phyloP scores from a whole-genome alignment of 306 rosid species.

The Oxytropis ochrocephala region DNA sequence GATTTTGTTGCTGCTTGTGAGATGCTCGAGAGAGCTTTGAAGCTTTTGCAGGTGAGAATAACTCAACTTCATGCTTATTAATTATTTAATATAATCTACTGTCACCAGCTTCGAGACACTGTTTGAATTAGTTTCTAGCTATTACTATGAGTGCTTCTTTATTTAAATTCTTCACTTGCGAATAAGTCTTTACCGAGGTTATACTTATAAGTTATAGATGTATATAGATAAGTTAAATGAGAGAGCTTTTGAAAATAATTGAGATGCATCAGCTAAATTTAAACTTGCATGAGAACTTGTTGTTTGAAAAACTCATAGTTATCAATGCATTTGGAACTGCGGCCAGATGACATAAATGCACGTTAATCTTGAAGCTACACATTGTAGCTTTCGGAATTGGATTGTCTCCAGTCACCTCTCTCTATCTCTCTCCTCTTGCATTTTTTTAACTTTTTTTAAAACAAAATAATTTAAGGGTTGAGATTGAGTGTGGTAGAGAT shows the following conservation, averaged over 20 bases:
- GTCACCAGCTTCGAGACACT: not conserved
- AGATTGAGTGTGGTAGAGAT: too few species aligned
- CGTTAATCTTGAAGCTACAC: too few species aligned
- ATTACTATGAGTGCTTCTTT: too few species aligned
- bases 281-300: not conserved
- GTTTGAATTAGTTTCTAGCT: not conserved
- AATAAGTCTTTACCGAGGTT: not conserved
- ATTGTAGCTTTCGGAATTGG: too few species aligned
- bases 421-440: too few species aligned
- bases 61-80: not conserved
- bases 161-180: too few species aligned
- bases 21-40: conserved; percentile 91
- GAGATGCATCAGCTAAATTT: not conserved
- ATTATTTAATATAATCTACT: not conserved
- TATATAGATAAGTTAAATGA: not conserved
- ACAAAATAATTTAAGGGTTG: too few species aligned
- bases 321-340: too few species aligned
- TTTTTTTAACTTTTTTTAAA: too few species aligned
- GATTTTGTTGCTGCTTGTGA: conserved; percentile 78
- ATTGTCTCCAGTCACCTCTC: too few species aligned
- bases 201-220: not conserved
- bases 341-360: too few species aligned
- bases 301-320: not conserved
- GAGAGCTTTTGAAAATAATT: not conserved
- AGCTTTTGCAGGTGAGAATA: conserved; percentile 66